Percentiles rank a stretch among this genome's conserved stretches.
These are phyloP conservation scores for Acephala macrosclerotiorum DNA, from an alignment of 2,329 filamentous ascomycete genomes.

Conservation along the genomic window DNA sequence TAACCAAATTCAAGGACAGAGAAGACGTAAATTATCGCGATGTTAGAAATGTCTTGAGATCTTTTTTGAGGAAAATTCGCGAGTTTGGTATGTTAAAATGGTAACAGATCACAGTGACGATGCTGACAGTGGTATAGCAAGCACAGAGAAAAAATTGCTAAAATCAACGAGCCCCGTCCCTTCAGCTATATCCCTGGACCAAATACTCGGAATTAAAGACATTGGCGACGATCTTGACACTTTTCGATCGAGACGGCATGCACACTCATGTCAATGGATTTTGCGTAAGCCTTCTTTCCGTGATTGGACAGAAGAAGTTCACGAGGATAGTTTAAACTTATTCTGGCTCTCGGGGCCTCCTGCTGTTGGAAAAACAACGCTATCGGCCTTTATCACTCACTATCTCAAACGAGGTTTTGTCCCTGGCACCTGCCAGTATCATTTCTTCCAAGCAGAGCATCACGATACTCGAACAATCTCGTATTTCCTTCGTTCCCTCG, in stretches of 20 bases:
- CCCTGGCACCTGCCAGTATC: neutral
- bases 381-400: neutral
- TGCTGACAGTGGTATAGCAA: neutral
- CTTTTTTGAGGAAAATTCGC: neutral
- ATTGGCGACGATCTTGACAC: neutral
- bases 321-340: neutral
- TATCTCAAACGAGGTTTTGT: neutral
- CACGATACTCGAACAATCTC: neutral
- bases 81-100: neutral
- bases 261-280: slow-evolving; percentile 6
- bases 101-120: neutral
- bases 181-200: neutral
- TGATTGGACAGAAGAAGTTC: slow-evolving; percentile 4
- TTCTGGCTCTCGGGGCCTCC: neutral
- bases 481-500: neutral
- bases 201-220: slow-evolving; percentile 2
- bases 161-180: neutral
- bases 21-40: neutral
- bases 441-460: slow-evolving; percentile 1
- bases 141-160: neutral
- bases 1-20: slow-evolving; percentile 6
- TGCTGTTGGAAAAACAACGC: neutral
- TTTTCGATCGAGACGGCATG: neutral
- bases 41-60: neutral
- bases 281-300: neutral